Conservation (phyloP, 345 rosid species). For the Salix purpurea region DNA sequence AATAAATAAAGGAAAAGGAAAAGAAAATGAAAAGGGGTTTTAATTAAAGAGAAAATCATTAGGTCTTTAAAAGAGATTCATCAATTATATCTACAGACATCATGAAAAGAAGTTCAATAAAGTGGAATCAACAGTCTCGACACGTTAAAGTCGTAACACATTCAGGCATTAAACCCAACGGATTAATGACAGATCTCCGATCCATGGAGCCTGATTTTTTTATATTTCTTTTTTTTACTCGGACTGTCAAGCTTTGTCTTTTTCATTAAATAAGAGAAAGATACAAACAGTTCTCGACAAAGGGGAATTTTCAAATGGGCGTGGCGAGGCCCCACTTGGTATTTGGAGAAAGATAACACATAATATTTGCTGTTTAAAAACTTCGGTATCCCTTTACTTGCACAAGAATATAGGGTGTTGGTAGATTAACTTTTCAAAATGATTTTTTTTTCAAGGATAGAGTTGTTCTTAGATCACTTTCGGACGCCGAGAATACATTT, state of each 20-base stretch:
- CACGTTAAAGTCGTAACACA: constrained; percentile 30
- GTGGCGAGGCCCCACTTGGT: constrained; percentile 28
- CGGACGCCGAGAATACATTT: no score
- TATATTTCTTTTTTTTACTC: no score
- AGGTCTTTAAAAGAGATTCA: constrained; percentile 18
- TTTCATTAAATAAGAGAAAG: constrained; percentile 22
- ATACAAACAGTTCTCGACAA: constrained; percentile 14
- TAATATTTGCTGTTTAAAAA: background rate
- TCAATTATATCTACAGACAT: constrained; percentile 38
- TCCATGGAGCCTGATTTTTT: constrained; percentile 14
- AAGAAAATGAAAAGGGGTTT: constrained; percentile 7
- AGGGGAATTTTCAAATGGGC: constrained; percentile 18
- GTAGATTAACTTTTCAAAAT: constrained; percentile 11
- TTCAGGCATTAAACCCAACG: constrained; percentile 15
- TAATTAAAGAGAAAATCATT: constrained; percentile 13
- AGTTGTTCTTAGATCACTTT: no score
- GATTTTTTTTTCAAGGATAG: background rate
- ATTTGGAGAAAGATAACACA: constrained; percentile 15
- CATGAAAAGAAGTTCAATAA: constrained; percentile 51
- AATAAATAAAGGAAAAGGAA: background rate
- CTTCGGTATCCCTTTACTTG: constrained; percentile 18
- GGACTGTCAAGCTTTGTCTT: constrained; percentile 12
- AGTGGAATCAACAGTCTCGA: constrained; percentile 40
- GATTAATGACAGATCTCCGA: constrained; percentile 24
- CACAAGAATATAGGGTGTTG: constrained; percentile 24